Percentiles rank a stretch among this genome's conserved stretches.
These are phyloP conservation scores for Irpex lacteus DNA, from an alignment of 1,284 basidiomycete species.

Conservation along the genomic window DNA sequence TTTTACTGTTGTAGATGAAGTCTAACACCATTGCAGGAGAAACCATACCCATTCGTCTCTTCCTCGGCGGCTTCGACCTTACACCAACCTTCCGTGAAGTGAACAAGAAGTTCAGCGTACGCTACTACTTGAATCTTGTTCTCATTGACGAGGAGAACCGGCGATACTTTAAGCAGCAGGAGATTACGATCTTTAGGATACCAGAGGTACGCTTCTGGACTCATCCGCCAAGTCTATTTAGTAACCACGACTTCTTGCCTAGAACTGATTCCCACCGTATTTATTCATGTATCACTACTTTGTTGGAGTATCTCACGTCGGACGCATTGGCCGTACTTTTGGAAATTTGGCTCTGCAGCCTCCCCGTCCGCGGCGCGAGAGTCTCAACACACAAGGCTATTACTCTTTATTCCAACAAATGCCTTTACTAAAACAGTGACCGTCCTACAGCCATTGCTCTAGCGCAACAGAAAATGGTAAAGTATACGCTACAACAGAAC, in stretches of 20 bases:
- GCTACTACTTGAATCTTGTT: constrained; percentile 97
- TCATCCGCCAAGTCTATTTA: not conserved
- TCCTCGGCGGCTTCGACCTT: constrained; percentile 97
- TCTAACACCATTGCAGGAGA: constrained; percentile 57
- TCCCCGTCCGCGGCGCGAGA: not conserved
- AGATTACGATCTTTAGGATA: constrained; percentile 75
- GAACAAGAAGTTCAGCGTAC: constrained; percentile 97
- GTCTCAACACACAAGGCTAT: not conserved
- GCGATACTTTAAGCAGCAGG: constrained; percentile 92
- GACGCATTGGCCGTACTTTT: not conserved
- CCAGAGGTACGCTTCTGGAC: constrained; percentile 50
- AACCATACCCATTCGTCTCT: constrained; percentile 96
- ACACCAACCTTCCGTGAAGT: constrained; percentile 99
- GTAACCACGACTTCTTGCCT: not conserved
- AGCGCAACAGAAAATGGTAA: not conserved
- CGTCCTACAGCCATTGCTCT: not conserved
- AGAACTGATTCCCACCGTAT: not conserved
- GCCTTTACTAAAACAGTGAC: not conserved
- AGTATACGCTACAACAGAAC: not conserved
- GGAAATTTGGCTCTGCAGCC: not conserved
- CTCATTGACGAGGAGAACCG: constrained; percentile 98
- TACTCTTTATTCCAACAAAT: not conserved
- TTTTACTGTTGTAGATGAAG: too few species aligned
- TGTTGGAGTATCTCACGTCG: not conserved
- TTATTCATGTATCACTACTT: constrained; percentile 1